Conservation (phyloP, 2,329 filamentous ascomycete species). For the Capronia epimyces region DNA sequence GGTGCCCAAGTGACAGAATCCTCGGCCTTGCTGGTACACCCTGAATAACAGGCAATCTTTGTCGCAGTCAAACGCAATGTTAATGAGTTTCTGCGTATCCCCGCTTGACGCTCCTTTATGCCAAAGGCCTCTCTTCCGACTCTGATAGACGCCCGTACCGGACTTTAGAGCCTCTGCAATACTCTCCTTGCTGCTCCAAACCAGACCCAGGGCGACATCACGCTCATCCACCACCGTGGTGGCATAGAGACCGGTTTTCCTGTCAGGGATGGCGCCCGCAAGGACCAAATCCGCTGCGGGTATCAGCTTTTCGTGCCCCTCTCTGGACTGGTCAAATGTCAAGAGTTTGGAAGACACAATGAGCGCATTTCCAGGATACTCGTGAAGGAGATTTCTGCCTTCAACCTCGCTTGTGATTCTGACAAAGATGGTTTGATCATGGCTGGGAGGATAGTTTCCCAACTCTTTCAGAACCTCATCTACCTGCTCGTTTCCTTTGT, state of each 20-base stretch:
- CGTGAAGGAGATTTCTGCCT: constrained; percentile 26
- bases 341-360: constrained; percentile 67
- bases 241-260: constrained; percentile 75
- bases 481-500: constrained; percentile 38
- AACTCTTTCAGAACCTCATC: constrained; percentile 38
- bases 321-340: constrained; percentile 59
- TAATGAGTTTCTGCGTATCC: constrained; percentile 83
- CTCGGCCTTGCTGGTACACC: constrained; percentile 79
- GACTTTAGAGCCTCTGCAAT: constrained; percentile 79
- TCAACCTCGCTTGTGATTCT: constrained; percentile 24
- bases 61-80: constrained; percentile 84
- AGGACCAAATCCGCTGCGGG: constrained; percentile 67
- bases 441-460: constrained; percentile 31
- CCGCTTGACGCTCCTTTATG: constrained; percentile 94
- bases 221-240: constrained; percentile 88
- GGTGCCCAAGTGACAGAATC: constrained; percentile 91
- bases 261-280: constrained; percentile 71
- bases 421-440: constrained; percentile 38
- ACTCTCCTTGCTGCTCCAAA: constrained; percentile 91
- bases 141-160: constrained; percentile 84
- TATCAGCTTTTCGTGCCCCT: constrained; percentile 53
- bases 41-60: constrained; percentile 86
- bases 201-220: constrained; percentile 76
- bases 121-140: constrained; percentile 91
- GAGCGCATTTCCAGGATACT: constrained; percentile 35